A percentile compares a stretch with the other conserved stretches of the same genome.
Conservation (phyloP, 306 rosid species). For the Corylus americana region DNA sequence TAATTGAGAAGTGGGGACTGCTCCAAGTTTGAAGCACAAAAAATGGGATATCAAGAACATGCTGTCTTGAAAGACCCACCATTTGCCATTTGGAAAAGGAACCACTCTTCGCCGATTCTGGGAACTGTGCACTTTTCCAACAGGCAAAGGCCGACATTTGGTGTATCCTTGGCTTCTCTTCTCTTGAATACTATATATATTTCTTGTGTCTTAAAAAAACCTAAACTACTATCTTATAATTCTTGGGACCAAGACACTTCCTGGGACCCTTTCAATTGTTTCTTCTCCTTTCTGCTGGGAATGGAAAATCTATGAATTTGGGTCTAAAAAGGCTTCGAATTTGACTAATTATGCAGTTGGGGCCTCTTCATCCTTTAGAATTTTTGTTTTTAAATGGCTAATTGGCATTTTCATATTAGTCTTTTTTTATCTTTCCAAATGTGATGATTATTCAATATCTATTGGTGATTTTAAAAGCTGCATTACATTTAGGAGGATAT, state of each 20-base stretch:
- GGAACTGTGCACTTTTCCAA: slow-evolving; percentile 45
- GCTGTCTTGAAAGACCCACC: slow-evolving; percentile 22
- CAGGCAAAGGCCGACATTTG: slow-evolving; percentile 44
- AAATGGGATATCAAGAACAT: slow-evolving; percentile 16
- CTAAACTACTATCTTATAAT: not conserved
- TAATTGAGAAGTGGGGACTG: slow-evolving; percentile 24
- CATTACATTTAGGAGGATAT: too few species aligned
- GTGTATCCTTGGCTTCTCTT: slow-evolving; percentile 32
- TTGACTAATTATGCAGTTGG: slow-evolving; percentile 32
- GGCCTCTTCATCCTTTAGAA: slow-evolving; percentile 11
- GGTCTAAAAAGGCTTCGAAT: slow-evolving; percentile 26
- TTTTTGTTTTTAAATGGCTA: too few species aligned
- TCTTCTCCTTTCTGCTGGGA: slow-evolving; percentile 7
- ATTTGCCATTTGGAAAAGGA: slow-evolving; percentile 26
- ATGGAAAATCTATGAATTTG: not conserved
- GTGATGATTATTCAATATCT: too few species aligned
- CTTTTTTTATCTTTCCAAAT: too few species aligned
- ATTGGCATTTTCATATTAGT: too few species aligned
- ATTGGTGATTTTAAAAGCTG: too few species aligned
- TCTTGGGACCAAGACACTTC: slow-evolving; percentile 2
- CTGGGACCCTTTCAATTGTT: not conserved
- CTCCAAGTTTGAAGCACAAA: slow-evolving; percentile 24
- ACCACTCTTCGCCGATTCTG: slow-evolving; percentile 51
- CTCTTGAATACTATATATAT: slow-evolving; percentile 1
- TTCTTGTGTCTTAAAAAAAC: not conserved